phyloP scores from a whole-genome alignment of 345 rosid genomes.

The Firmiana major region DNA sequence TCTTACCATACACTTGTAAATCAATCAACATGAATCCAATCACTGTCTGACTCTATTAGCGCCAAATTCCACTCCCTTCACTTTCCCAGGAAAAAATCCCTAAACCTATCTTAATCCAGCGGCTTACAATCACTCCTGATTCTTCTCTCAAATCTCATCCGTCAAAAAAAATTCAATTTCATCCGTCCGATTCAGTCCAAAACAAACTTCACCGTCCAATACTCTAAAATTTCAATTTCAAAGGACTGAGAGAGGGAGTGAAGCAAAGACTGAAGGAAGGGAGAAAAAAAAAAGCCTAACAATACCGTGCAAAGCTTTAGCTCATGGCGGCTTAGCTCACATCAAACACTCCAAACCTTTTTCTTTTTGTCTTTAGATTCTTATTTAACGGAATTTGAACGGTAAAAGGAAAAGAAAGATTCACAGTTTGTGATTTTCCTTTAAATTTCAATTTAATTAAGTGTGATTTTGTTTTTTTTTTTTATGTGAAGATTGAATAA shows the following conservation, averaged over 20 bases:
- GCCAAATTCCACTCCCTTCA: constrained; percentile 13
- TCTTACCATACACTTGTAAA: background rate
- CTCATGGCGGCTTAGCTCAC: constrained; percentile 9
- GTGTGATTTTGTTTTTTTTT: background rate
- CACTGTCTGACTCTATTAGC: background rate
- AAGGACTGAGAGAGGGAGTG: background rate
- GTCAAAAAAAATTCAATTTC: background rate
- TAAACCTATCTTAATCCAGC: constrained; percentile 1
- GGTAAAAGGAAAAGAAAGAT: background rate
- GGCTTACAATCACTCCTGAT: background rate
- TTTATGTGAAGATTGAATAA: constrained; percentile 12
- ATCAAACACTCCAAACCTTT: background rate
- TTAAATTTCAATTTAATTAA: background rate
- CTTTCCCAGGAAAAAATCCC: background rate
- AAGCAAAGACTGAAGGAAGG: background rate
- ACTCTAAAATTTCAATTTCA: constrained; percentile 7
- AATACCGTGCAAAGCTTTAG: background rate
- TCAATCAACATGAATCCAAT: background rate
- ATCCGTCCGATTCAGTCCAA: constrained; percentile 1
- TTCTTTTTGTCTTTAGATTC: background rate
- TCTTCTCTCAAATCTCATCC: background rate
- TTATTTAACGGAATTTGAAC: constrained; percentile 1
- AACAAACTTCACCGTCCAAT: background rate
- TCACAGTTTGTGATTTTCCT: background rate
- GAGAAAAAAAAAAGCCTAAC: background rate